Conservation (phyloP, 371 early-diverging fungal genomes). For the Mucor mucedo region DNA sequence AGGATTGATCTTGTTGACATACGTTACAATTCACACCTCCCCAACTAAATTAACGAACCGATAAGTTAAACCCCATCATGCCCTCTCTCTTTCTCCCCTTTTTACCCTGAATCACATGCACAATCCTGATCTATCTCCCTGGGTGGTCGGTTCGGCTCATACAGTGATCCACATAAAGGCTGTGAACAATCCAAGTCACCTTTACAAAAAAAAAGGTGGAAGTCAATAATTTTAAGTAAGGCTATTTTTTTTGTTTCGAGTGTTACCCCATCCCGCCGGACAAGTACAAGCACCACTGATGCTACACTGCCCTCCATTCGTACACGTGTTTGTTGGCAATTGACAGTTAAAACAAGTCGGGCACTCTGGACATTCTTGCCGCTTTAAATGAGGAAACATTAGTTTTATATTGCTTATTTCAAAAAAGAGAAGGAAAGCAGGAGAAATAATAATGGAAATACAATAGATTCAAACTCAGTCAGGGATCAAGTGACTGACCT, state of each 20-base stretch:
- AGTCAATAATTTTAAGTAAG: too few relatives aligned
- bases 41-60: constrained; percentile 34
- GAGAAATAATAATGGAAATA: background rate
- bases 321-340: constrained; percentile 41
- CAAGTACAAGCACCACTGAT: constrained; percentile 45
- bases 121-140: constrained; percentile 38
- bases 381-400: constrained; percentile 19
- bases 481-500: too few relatives aligned
- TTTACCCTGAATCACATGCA: constrained; percentile 52
- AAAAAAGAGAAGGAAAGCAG: background rate
- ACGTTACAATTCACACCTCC: constrained; percentile 56
- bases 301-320: constrained; percentile 51
- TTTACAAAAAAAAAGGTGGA: constrained; percentile 3
- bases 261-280: constrained; percentile 52
- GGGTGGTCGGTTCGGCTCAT: constrained; percentile 34
- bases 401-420: background rate
- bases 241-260: too few relatives aligned
- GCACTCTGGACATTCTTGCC: constrained; percentile 50
- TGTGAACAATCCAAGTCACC: constrained; percentile 46
- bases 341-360: constrained; percentile 57
- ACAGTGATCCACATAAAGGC: constrained; percentile 53
- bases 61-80: background rate
- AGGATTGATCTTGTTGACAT: constrained; percentile 44
- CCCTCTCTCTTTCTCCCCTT: background rate
- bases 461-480: too few relatives aligned